A percentile compares a stretch with the other conserved stretches of the same genome.
Evolutionary conservation across 768 basidiomycete genomes (phyloP).

Genomic region (Termitomyces sp.): DNA sequence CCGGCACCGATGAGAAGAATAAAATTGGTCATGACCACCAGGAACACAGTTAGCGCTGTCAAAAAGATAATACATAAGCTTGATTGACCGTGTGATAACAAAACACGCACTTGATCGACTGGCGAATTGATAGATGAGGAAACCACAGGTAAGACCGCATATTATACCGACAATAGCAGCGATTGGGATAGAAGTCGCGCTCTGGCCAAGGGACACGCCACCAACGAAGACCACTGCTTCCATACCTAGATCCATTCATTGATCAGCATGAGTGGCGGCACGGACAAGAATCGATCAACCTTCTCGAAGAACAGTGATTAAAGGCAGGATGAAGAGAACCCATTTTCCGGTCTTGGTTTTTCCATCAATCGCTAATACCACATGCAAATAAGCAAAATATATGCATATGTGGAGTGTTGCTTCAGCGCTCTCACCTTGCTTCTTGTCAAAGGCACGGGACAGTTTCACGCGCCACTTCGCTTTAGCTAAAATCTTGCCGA

Average conservation of each 20-base stretch:
- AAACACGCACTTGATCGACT: slow-evolving; percentile 55
- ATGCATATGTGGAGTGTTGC: background rate
- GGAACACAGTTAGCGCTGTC: slow-evolving; percentile 78
- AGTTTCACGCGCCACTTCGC: slow-evolving; percentile 95
- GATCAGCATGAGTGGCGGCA: background rate
- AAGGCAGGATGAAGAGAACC: slow-evolving; percentile 83
- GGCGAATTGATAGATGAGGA: slow-evolving; percentile 76
- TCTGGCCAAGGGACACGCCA: slow-evolving; percentile 82
- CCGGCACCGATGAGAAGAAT: slow-evolving; percentile 93
- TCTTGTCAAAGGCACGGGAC: slow-evolving; percentile 63
- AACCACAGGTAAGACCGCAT: slow-evolving; percentile 69
- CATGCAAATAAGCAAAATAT: background rate
- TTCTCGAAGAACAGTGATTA: slow-evolving; percentile 91
- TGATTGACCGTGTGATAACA: background rate
- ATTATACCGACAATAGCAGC: slow-evolving; percentile 84
- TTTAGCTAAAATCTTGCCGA: slow-evolving; percentile 44
- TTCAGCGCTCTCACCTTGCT: slow-evolving; percentile 14
- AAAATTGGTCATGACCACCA: slow-evolving; percentile 88
- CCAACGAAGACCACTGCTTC: slow-evolving; percentile 94
- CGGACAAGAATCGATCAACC: slow-evolving; percentile 32
- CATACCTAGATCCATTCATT: slow-evolving; percentile 39
- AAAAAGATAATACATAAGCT: background rate
- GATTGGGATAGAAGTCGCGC: slow-evolving; percentile 83
- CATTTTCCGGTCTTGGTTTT: slow-evolving; percentile 63
- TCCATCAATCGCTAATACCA: slow-evolving; percentile 37